These are phyloP conservation scores for Prunus dulcis DNA, from an alignment of 306 rosid genomes.

Conservation along the genomic window DNA sequence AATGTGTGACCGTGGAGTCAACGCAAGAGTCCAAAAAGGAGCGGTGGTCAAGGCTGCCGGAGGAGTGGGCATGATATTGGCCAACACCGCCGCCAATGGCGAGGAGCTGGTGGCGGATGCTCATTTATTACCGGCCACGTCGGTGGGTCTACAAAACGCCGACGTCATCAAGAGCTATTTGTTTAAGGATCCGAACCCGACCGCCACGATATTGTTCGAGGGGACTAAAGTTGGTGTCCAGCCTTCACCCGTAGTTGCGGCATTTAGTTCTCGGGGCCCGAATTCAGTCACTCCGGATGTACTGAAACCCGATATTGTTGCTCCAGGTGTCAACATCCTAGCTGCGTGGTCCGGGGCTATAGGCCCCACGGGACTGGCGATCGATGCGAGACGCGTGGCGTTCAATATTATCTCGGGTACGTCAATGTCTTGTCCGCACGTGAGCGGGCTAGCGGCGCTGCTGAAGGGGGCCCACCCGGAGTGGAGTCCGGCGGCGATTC, in stretches of 20 bases:
- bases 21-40: conserved; percentile 56
- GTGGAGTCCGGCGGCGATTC: conserved; percentile 78
- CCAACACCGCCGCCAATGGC: conserved; percentile 43
- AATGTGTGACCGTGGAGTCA: conserved; percentile 62
- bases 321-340: conserved; percentile 80
- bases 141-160: conserved; percentile 50
- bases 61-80: conserved; percentile 71
- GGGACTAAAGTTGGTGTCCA: conserved; percentile 58
- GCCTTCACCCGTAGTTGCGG: conserved; percentile 81
- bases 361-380: conserved; percentile 35
- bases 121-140: conserved; percentile 51
- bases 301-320: conserved; percentile 75
- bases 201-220: conserved; percentile 41
- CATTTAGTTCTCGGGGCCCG: conserved; percentile 81
- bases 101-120: conserved; percentile 74
- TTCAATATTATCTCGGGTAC: conserved; percentile 85
- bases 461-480: conserved; percentile 62
- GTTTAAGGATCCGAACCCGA: conserved; percentile 43
- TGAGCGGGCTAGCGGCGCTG: conserved; percentile 68
- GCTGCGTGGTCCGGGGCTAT: conserved; percentile 51
- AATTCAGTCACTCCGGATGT: conserved; percentile 47
- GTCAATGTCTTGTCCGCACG: conserved; percentile 94
- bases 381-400: conserved; percentile 62
- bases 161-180: conserved; percentile 42
- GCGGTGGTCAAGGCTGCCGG: conserved; percentile 59